Conservation (phyloP, 2,329 filamentous ascomycete species). For the Hortaea sp. region DNA sequence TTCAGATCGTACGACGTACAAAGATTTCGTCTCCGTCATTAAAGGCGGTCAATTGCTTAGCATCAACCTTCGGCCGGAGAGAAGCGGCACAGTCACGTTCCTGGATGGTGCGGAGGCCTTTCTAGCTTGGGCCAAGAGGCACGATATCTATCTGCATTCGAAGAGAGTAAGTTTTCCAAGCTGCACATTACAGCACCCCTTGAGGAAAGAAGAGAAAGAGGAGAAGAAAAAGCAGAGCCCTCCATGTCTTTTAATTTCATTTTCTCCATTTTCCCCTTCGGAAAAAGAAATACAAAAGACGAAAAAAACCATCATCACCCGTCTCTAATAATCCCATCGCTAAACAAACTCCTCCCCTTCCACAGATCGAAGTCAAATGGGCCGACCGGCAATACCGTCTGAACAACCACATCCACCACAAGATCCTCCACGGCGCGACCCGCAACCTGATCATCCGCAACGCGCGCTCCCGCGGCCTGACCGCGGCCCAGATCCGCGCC, state of each 20-base stretch:
- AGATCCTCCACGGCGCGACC: conserved; percentile 56
- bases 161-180: conserved; percentile 47
- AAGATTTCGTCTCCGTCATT: conserved; percentile 54
- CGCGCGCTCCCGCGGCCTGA: conserved; percentile 42
- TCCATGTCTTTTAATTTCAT: too few species aligned
- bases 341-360: not conserved
- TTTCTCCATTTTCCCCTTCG: too few species aligned
- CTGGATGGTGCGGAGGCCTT: conserved; percentile 55
- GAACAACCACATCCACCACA: conserved; percentile 51
- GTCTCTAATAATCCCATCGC: not conserved
- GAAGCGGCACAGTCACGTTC: conserved; percentile 59
- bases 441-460: conserved; percentile 63
- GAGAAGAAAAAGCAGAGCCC: too few species aligned
- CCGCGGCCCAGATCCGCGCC: conserved; percentile 53
- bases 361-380: conserved; percentile 59
- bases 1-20: conserved; percentile 50
- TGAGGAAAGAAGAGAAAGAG: too few species aligned
- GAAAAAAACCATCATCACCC: too few species aligned
- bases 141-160: conserved; percentile 58
- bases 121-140: conserved; percentile 50
- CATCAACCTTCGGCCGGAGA: conserved; percentile 54
- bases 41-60: conserved; percentile 64
- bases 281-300: too few species aligned
- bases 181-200: not conserved
- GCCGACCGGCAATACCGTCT: conserved; percentile 60